A percentile compares a stretch with the other conserved stretches of the same genome.
phyloP scores from a whole-genome alignment of 345 rosid genomes.

The Citrus maxima region DNA sequence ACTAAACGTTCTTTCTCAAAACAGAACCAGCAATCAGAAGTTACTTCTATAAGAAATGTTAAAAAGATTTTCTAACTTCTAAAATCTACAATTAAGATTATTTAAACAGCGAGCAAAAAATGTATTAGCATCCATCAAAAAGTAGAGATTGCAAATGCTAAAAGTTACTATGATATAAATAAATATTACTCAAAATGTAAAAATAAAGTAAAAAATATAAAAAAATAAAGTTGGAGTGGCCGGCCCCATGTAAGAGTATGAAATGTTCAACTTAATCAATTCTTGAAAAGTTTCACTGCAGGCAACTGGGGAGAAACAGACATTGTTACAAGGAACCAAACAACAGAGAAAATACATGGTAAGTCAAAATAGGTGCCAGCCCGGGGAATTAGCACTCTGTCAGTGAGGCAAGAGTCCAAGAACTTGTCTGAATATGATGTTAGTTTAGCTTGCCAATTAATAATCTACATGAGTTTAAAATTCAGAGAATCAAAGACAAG shows the following conservation, averaged over 20 bases:
- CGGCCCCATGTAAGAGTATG: background rate
- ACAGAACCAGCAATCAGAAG: background rate
- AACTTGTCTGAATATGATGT: background rate
- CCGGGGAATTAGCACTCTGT: background rate
- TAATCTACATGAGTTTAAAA: too few relatives aligned
- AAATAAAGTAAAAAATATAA: background rate
- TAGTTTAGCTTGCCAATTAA: background rate
- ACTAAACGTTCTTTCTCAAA: background rate
- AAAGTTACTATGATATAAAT: background rate
- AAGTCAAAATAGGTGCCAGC: background rate
- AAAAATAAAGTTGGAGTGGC: background rate
- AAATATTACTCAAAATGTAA: background rate
- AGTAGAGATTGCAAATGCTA: background rate
- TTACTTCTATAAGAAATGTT: background rate
- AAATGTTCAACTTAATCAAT: background rate
- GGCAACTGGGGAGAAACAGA: background rate
- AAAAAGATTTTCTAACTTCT: conserved; percentile 4
- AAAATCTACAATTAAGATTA: background rate
- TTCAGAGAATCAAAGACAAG: too few relatives aligned
- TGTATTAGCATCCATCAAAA: background rate
- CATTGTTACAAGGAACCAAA: background rate
- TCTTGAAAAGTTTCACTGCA: background rate
- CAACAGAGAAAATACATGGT: background rate
- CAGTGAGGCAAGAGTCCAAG: background rate
- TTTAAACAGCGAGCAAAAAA: background rate